Conservation (phyloP, 345 rosid species). For the Erysimum cheiranthoides region DNA sequence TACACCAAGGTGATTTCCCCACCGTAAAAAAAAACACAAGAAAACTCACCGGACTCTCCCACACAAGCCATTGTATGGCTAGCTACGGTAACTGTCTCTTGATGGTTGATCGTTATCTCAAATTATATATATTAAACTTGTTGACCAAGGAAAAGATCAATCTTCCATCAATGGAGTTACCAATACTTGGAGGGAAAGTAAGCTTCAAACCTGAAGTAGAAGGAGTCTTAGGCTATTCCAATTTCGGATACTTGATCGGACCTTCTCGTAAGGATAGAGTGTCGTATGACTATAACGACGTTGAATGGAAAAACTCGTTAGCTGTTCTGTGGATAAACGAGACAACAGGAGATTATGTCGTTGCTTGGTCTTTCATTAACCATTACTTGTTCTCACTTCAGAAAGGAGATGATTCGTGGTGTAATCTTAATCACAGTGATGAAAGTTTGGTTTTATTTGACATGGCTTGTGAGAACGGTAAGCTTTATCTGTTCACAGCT, state of each 20-base stretch:
- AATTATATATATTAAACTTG: not conserved
- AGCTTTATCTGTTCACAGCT: conserved; percentile 25
- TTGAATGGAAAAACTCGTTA: conserved; percentile 1
- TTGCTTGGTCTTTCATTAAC: conserved; percentile 22
- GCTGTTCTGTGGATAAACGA: conserved; percentile 32
- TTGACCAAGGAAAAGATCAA: not conserved
- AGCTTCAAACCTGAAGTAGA: not conserved
- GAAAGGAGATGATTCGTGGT: conserved; percentile 13
- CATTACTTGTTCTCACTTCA: not conserved
- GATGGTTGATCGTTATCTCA: not conserved
- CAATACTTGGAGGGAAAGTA: not conserved
- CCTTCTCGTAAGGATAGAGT: not conserved
- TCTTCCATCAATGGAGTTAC: conserved; percentile 28
- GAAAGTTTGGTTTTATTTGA: not conserved
- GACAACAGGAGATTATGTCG: not conserved
- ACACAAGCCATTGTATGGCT: not conserved
- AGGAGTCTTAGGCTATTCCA: no score
- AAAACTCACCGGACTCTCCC: not conserved
- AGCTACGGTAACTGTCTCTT: not conserved
- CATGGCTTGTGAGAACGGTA: not conserved
- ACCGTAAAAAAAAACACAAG: not conserved
- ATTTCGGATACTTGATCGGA: not conserved
- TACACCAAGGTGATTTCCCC: conserved; percentile 21
- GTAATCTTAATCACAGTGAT: not conserved
- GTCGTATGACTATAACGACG: not conserved